Evolutionary conservation across 2,329 filamentous ascomycete species (phyloP).

Genomic region (Daldinia sp.): DNA sequence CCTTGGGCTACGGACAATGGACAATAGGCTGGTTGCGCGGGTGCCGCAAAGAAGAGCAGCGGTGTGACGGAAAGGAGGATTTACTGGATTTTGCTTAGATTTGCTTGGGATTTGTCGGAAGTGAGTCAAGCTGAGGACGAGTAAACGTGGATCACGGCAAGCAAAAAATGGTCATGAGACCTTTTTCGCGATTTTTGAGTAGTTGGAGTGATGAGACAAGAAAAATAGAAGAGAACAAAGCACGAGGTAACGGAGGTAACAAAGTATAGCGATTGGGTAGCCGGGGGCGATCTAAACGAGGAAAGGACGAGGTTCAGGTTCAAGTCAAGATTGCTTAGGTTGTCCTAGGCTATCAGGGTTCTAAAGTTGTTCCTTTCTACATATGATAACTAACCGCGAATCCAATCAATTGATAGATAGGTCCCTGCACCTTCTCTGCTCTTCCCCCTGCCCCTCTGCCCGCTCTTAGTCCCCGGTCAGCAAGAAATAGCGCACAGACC

Average conservation of each 20-base stretch:
- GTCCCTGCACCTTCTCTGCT: slow-evolving; percentile 8
- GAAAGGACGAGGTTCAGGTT: slow-evolving; percentile 28
- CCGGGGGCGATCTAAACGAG: slow-evolving; percentile 36
- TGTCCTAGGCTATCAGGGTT: too few relatives aligned
- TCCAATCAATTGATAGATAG: slow-evolving; percentile 25
- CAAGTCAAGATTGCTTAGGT: slow-evolving; percentile 9
- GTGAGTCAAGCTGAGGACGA: slow-evolving; percentile 31
- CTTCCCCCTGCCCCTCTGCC: slow-evolving; percentile 7
- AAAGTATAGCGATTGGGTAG: slow-evolving; percentile 36
- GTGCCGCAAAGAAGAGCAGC: slow-evolving; percentile 18
- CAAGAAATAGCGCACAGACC: slow-evolving; percentile 11
- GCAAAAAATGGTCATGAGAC: slow-evolving; percentile 44
- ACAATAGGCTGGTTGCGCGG: slow-evolving; percentile 17
- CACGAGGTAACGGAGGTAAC: too few relatives aligned
- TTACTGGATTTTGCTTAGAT: slow-evolving; percentile 7
- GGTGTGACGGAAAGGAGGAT: slow-evolving; percentile 34
- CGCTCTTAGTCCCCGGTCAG: slow-evolving; percentile 6
- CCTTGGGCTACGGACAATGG: slow-evolving; percentile 25
- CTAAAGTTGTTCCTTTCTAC: slow-evolving; percentile 7
- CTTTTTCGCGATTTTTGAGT: slow-evolving; percentile 36
- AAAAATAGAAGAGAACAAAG: slow-evolving; percentile 7
- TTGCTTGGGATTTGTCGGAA: slow-evolving; percentile 6
- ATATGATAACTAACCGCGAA: slow-evolving; percentile 24
- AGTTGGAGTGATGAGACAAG: slow-evolving; percentile 36
- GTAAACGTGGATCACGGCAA: slow-evolving; percentile 42